These are phyloP conservation scores for Ogataea paraovalis DNA, from an alignment of 805 yeast species.

Conservation along the genomic window DNA sequence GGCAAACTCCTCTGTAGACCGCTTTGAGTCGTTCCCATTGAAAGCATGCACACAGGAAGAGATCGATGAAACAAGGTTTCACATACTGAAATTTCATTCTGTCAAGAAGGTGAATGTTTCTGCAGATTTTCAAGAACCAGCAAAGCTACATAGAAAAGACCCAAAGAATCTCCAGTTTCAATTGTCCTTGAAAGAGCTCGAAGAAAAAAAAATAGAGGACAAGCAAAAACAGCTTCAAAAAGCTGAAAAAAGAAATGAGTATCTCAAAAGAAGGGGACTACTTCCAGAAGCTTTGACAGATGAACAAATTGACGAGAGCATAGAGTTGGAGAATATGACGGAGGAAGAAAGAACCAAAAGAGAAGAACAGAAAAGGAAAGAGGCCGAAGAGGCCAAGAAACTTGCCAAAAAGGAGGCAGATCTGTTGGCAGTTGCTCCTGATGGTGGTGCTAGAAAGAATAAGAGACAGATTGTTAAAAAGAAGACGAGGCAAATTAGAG, in stretches of 20 bases:
- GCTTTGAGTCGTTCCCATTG: constrained; percentile 47
- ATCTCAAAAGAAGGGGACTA: constrained; percentile 14
- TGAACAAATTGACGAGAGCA: constrained; percentile 27
- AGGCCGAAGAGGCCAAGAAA: constrained; percentile 28
- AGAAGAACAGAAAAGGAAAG: constrained; percentile 24
- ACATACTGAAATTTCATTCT: constrained; percentile 76
- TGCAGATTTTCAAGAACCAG: constrained; percentile 71
- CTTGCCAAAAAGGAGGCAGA: constrained; percentile 40
- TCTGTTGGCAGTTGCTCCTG: constrained; percentile 80
- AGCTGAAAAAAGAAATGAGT: constrained; percentile 37
- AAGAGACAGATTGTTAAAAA: constrained; percentile 58
- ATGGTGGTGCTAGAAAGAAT: constrained; percentile 78
- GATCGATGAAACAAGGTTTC: constrained; percentile 67
- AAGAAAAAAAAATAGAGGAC: constrained; percentile 51
- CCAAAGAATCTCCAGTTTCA: constrained; percentile 89
- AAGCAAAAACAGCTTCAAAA: constrained; percentile 39
- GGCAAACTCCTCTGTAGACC: neutral
- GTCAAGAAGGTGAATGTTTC: constrained; percentile 68
- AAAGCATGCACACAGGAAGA: constrained; percentile 72
- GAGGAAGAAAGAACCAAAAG: constrained; percentile 40
- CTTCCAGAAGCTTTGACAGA: constrained; percentile 17
- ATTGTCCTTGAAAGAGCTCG: constrained; percentile 72
- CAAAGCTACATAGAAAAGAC: constrained; percentile 87
- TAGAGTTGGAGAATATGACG: constrained; percentile 26
- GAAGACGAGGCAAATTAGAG: constrained; percentile 79